Evolutionary conservation across 2,329 filamentous ascomycete species (phyloP).

Genomic region (Curvularia sp.): DNA sequence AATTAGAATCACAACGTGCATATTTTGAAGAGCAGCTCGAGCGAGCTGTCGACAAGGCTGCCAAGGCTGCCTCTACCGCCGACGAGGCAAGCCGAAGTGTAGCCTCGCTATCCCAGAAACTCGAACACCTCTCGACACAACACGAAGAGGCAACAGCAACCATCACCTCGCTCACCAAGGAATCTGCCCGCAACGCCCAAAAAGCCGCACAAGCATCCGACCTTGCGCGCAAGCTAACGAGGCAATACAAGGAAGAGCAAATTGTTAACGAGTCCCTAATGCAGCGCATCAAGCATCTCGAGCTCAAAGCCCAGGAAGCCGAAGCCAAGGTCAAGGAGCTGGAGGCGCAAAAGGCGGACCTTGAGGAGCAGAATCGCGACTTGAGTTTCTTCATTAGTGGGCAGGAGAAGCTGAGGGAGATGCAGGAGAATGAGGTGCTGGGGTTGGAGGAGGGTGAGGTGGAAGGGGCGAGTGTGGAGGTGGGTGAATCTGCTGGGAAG

Average conservation of each 20-base stretch:
- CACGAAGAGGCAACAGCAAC: slow-evolving; percentile 62
- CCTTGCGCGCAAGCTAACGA: slow-evolving; percentile 76
- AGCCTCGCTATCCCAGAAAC: slow-evolving; percentile 58
- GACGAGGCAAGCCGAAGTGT: slow-evolving; percentile 65
- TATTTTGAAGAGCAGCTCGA: slow-evolving; percentile 95
- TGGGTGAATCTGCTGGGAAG: slow-evolving; percentile 29
- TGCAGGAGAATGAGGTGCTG: slow-evolving; percentile 75
- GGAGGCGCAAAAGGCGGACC: slow-evolving; percentile 68
- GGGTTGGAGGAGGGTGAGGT: slow-evolving; percentile 69
- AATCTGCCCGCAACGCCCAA: slow-evolving; percentile 62
- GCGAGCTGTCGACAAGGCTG: slow-evolving; percentile 88
- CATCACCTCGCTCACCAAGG: slow-evolving; percentile 74
- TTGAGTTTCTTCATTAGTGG: slow-evolving; percentile 86
- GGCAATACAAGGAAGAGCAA: slow-evolving; percentile 85
- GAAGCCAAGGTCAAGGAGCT: slow-evolving; percentile 55
- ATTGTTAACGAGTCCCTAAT: slow-evolving; percentile 81
- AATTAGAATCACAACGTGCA: slow-evolving; percentile 88
- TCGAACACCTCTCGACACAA: slow-evolving; percentile 62
- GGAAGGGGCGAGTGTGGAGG: slow-evolving; percentile 47
- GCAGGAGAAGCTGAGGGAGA: slow-evolving; percentile 77
- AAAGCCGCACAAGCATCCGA: slow-evolving; percentile 75
- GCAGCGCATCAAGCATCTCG: slow-evolving; percentile 77
- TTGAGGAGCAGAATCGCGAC: slow-evolving; percentile 87
- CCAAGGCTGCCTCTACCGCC: slow-evolving; percentile 72
- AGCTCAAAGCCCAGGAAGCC: slow-evolving; percentile 64